Percentiles rank a stretch among this genome's conserved stretches.
Conservation (phyloP, 202 grass and related monocot species). For the Zoysia matrella region DNA sequence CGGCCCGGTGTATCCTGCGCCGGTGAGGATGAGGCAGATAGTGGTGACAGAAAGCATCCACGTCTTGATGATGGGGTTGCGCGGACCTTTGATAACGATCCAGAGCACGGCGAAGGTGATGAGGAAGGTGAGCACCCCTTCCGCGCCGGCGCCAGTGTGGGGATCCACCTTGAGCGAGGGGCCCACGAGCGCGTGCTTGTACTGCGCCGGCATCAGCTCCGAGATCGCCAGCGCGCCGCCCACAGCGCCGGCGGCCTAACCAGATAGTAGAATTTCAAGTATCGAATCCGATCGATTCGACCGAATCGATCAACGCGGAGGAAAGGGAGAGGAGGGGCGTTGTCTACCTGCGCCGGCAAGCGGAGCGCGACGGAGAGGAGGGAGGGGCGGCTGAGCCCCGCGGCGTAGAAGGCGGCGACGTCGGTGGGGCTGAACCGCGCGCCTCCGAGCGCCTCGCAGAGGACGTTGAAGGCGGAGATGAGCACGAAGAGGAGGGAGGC, state of each 20-base stretch:
- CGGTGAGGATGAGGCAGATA: conserved; percentile 55
- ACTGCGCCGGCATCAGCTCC: conserved; percentile 72
- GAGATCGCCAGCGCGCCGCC: conserved; percentile 31
- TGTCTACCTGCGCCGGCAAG: conserved; percentile 62
- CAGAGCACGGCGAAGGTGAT: conserved; percentile 75
- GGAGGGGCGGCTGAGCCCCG: conserved; percentile 53
- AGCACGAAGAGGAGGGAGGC: conserved; percentile 59
- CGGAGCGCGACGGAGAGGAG: conserved; percentile 46
- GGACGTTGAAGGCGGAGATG: conserved; percentile 65
- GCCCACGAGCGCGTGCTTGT: conserved; percentile 74
- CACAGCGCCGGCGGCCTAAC: conserved; percentile 67
- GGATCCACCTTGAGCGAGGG: conserved; percentile 83
- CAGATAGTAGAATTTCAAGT: neutral
- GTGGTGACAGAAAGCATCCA: conserved; percentile 63
- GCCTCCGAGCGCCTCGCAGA: conserved; percentile 67
- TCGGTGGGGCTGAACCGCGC: conserved; percentile 88
- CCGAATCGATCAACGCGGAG: too few species aligned
- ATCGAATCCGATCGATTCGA: neutral
- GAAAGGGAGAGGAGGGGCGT: neutral
- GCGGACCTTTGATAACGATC: conserved; percentile 70
- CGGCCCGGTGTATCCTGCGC: conserved; percentile 74
- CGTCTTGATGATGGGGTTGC: conserved; percentile 68
- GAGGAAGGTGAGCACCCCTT: conserved; percentile 79
- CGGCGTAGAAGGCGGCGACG: conserved; percentile 85
- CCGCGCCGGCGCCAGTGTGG: conserved; percentile 72